Conservation (phyloP, 2,329 filamentous ascomycete genomes). For the Colletotrichum sp. region DNA sequence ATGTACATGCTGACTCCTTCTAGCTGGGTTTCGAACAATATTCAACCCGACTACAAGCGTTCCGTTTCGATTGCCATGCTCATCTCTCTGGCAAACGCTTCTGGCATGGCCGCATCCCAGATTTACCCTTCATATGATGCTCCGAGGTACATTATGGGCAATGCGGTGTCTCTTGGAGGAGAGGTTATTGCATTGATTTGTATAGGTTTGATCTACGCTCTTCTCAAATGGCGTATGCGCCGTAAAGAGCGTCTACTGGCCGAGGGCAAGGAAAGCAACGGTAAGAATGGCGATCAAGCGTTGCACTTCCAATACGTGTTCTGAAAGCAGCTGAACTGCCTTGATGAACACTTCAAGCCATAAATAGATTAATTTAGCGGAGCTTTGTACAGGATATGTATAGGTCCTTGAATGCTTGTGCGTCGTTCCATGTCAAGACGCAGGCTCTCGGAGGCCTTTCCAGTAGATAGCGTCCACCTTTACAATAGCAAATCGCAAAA, state of each 20-base stretch:
- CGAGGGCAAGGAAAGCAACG: slow-evolving; percentile 1
- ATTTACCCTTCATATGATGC: slow-evolving; percentile 34
- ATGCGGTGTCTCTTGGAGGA: slow-evolving; percentile 27
- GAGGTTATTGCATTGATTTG: slow-evolving; percentile 21
- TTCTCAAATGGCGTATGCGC: not conserved
- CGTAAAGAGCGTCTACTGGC: not conserved
- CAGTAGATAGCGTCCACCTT: not conserved
- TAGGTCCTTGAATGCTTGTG: not conserved
- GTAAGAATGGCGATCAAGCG: not conserved
- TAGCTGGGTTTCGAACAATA: slow-evolving; percentile 35
- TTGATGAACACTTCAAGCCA: not conserved
- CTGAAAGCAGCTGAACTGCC: not conserved
- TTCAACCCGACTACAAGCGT: slow-evolving; percentile 37
- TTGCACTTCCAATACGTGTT: not conserved
- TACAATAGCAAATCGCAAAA: not conserved
- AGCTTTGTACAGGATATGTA: accelerated
- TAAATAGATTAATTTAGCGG: not conserved
- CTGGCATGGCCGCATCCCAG: slow-evolving; percentile 32
- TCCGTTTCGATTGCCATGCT: slow-evolving; percentile 32
- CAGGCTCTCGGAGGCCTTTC: not conserved
- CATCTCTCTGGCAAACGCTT: slow-evolving; percentile 33
- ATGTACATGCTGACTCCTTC: accelerated
- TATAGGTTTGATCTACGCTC: not conserved
- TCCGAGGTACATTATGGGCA: slow-evolving; percentile 30
- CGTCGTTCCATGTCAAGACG: not conserved